These are phyloP conservation scores for Candida silvatica DNA, from an alignment of 805 yeast genomes.

Conservation along the genomic window DNA sequence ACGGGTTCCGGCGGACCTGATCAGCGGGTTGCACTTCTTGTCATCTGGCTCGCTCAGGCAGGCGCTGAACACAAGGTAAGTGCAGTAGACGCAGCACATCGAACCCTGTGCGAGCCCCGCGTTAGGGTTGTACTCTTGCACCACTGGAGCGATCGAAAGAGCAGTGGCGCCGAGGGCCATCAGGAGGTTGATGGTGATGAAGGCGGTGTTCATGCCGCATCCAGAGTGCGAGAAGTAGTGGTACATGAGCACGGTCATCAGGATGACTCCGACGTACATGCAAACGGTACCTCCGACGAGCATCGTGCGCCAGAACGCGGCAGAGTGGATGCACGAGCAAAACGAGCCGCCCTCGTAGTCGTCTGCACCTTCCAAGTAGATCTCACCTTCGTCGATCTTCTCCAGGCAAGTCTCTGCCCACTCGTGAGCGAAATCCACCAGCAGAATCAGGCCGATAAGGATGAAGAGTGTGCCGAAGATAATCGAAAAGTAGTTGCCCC, in stretches of 20 bases:
- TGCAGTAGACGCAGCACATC: constrained; percentile 90
- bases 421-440: constrained; percentile 96
- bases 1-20: constrained; percentile 84
- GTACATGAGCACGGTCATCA: constrained; percentile 73
- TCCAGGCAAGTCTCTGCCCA: constrained; percentile 97
- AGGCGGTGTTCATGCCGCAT: constrained; percentile 84
- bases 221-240: constrained; percentile 72
- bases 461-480: constrained; percentile 78
- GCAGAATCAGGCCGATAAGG: constrained; percentile 78
- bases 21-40: constrained; percentile 81
- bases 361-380: constrained; percentile 37
- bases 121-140: constrained; percentile 89
- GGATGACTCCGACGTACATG: constrained; percentile 72
- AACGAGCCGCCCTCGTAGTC: constrained; percentile 28
- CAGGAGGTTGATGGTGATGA: constrained; percentile 69
- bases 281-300: constrained; percentile 79
- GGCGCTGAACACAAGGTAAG: constrained; percentile 85
- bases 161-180: constrained; percentile 56
- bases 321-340: constrained; percentile 28
- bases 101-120: constrained; percentile 96
- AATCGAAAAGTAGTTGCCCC: constrained; percentile 88
- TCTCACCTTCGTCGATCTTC: constrained; percentile 76
- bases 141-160: constrained; percentile 68
- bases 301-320: constrained; percentile 68
- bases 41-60: constrained; percentile 97